phyloP scores from a whole-genome alignment of 2,329 filamentous ascomycete genomes.

The Fusarium humuli region DNA sequence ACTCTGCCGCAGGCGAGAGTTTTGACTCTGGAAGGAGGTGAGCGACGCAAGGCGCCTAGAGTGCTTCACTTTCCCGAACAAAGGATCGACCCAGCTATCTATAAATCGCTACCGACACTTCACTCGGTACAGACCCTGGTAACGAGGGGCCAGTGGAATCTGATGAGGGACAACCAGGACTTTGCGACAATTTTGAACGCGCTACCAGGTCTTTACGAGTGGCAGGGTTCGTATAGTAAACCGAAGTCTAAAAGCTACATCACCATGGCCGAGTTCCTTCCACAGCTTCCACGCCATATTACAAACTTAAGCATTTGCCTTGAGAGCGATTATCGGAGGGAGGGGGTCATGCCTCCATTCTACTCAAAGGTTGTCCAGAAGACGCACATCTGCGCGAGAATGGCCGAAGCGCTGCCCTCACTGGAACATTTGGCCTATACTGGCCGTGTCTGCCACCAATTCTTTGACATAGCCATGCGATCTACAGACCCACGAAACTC shows the following conservation, averaged over 20 bases:
- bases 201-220: conserved; percentile 73
- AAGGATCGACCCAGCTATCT: conserved; percentile 36
- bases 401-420: conserved; percentile 70
- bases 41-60: conserved; percentile 79
- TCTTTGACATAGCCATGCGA: conserved; percentile 71
- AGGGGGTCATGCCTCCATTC: conserved; percentile 69
- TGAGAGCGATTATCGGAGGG: conserved; percentile 77
- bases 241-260: conserved; percentile 80
- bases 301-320: conserved; percentile 75
- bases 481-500: conserved; percentile 61
- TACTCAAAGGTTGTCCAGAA: conserved; percentile 69
- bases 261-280: conserved; percentile 73
- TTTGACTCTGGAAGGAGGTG: conserved; percentile 80
- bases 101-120: conserved; percentile 59
- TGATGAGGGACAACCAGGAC: conserved; percentile 73
- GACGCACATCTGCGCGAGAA: conserved; percentile 72
- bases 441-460: conserved; percentile 75
- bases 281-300: conserved; percentile 66
- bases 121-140: conserved; percentile 73
- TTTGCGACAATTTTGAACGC: conserved; percentile 71
- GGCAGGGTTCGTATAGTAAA: conserved; percentile 75
- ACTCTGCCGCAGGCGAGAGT: conserved; percentile 72
- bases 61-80: conserved; percentile 58
- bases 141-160: conserved; percentile 81
- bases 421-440: conserved; percentile 79